These are phyloP conservation scores for Zelopaecilomyces penicillatus DNA, from an alignment of 2,329 filamentous ascomycete species.

Conservation along the genomic window DNA sequence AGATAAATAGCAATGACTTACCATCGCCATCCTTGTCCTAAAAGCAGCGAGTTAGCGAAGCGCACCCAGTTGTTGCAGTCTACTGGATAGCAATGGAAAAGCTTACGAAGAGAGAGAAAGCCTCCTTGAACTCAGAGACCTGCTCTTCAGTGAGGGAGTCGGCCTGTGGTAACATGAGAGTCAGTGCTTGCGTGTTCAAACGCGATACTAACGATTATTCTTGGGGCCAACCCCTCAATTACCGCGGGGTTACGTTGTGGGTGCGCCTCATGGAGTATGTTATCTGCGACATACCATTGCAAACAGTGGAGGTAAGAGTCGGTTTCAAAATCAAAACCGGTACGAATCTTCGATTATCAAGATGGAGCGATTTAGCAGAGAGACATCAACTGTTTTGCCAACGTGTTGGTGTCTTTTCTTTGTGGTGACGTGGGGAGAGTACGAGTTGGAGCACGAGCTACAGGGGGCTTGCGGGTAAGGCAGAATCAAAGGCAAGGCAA, in stretches of 20 bases:
- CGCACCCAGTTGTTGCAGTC: not conserved
- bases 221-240: constrained; percentile 18
- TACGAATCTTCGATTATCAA: not conserved
- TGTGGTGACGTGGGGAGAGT: constrained; percentile 9
- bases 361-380: constrained; percentile 2
- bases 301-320: constrained; percentile 12
- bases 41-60: constrained; percentile 18
- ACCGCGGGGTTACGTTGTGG: constrained; percentile 10
- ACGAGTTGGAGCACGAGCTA: constrained; percentile 1
- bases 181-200: constrained; percentile 12
- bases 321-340: no score
- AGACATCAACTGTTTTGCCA: constrained; percentile 10
- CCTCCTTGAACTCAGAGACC: constrained; percentile 99
- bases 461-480: constrained; percentile 8
- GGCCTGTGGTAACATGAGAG: constrained; percentile 49
- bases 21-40: constrained; percentile 89
- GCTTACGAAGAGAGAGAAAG: constrained; percentile 98
- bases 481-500: constrained; percentile 5
- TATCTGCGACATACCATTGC: constrained; percentile 21
- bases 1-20: constrained; percentile 41
- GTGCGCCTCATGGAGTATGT: not conserved
- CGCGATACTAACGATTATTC: constrained; percentile 6
- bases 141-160: constrained; percentile 99
- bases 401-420: constrained; percentile 11
- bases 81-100: not conserved